Evolutionary conservation across 331 rosid genomes (phyloP).

Genomic region (Telfairia occidentalis): DNA sequence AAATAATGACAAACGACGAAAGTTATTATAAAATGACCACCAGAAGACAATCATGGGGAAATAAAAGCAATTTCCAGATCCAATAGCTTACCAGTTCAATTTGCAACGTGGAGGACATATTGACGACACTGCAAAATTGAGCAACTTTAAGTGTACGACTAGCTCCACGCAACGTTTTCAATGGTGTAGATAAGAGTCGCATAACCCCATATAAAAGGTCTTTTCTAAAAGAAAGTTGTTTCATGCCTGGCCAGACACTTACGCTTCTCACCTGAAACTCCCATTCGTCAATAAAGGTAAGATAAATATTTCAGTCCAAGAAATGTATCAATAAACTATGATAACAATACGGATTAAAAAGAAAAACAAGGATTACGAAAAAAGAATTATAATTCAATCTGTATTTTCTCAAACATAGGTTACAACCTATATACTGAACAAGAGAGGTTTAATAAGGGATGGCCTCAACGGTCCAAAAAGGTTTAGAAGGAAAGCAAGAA

Average conservation of each 20-base stretch:
- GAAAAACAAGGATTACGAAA: too few species aligned
- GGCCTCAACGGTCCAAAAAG: too few species aligned
- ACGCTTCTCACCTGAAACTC: conserved; percentile 49
- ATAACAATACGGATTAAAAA: not conserved
- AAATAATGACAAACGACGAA: not conserved
- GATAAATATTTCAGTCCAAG: not conserved
- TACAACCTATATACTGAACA: too few species aligned
- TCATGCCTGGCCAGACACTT: conserved; percentile 65
- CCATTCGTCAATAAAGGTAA: not conserved
- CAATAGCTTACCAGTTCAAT: conserved; percentile 67
- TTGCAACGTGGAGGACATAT: conserved; percentile 59
- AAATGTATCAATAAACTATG: not conserved
- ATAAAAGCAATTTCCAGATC: not conserved
- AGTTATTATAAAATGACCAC: not conserved
- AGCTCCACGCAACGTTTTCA: conserved; percentile 85
- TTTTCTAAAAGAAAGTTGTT: conserved; percentile 58
- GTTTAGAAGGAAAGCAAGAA: too few species aligned
- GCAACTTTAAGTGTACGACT: conserved; percentile 69
- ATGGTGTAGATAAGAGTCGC: conserved; percentile 58
- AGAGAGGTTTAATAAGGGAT: too few species aligned
- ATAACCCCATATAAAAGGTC: conserved; percentile 67
- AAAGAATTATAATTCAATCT: too few species aligned
- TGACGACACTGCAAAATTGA: conserved; percentile 91
- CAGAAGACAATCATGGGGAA: not conserved
- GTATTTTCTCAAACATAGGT: too few species aligned